Percentiles rank a stretch among this genome's conserved stretches.
Conservation (phyloP, 495 filamentous ascomycete genomes). For the Lasiosphaeria hispida region DNA sequence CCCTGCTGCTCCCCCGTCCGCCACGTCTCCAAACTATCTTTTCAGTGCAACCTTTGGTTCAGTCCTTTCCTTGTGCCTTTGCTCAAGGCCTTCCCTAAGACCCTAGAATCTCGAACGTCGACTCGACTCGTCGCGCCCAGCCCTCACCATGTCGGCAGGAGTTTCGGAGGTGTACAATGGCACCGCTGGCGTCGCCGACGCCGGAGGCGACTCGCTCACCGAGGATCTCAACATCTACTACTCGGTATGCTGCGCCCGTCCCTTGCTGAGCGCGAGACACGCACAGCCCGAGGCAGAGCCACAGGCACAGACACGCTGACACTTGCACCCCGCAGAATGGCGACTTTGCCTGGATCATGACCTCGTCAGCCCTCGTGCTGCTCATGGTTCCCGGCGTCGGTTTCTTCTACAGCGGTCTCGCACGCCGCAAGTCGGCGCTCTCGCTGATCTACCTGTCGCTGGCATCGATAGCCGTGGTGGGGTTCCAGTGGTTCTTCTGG, state of each 20-base stretch:
- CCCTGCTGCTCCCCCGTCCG: slow-evolving; percentile 21
- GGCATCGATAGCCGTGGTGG: slow-evolving; percentile 86
- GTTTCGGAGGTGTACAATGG: slow-evolving; percentile 62
- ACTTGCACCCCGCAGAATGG: slow-evolving; percentile 40
- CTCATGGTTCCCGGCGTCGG: slow-evolving; percentile 99
- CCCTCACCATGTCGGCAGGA: slow-evolving; percentile 35
- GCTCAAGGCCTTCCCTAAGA: slow-evolving; percentile 6
- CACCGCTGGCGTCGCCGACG: slow-evolving; percentile 42
- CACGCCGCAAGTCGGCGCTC: slow-evolving; percentile 92
- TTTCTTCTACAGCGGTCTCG: slow-evolving; percentile 98
- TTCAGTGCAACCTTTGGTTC: slow-evolving; percentile 17
- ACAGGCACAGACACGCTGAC: not conserved
- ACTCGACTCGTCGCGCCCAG: not conserved
- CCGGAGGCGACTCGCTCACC: slow-evolving; percentile 71
- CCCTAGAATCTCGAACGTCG: not conserved
- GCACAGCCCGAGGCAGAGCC: slow-evolving; percentile 1
- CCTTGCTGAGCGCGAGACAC: not conserved
- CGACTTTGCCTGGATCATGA: slow-evolving; percentile 91
- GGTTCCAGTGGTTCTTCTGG: slow-evolving; percentile 99
- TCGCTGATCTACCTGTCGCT: slow-evolving; percentile 95
- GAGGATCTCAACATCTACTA: slow-evolving; percentile 81
- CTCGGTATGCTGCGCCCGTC: slow-evolving; percentile 53
- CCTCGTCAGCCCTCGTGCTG: slow-evolving; percentile 82
- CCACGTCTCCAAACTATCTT: slow-evolving; percentile 6
- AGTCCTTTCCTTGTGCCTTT: slow-evolving; percentile 12